These are phyloP conservation scores for Clonostachys byssicola DNA, from an alignment of 2,329 filamentous ascomycete species.

Conservation along the genomic window DNA sequence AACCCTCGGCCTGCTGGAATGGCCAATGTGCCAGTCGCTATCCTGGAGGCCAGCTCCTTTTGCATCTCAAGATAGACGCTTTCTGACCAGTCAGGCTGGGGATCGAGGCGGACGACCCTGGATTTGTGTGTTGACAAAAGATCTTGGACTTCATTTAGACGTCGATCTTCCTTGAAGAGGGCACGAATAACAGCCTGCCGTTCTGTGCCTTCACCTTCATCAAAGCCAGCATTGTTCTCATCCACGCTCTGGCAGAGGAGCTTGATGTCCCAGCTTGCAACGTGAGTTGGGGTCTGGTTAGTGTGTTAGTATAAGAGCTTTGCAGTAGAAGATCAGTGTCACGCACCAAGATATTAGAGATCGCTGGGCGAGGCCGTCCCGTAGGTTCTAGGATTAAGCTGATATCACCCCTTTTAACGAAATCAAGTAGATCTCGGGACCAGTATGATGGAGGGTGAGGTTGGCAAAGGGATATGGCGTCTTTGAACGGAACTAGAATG, in stretches of 20 bases:
- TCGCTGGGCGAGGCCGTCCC: conserved; percentile 18
- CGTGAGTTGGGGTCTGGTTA: conserved; percentile 54
- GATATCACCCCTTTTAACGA: conserved; percentile 81
- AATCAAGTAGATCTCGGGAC: conserved; percentile 64
- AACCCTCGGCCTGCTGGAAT: conserved; percentile 84
- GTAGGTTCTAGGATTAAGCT: conserved; percentile 55
- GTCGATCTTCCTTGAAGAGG: conserved; percentile 87
- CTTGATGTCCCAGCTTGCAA: conserved; percentile 69
- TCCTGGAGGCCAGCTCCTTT: conserved; percentile 81
- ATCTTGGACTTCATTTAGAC: conserved; percentile 79
- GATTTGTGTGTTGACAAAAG: conserved; percentile 83
- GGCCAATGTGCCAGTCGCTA: conserved; percentile 83
- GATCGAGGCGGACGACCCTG: conserved; percentile 72
- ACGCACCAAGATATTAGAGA: conserved; percentile 37
- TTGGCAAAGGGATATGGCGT: conserved; percentile 82
- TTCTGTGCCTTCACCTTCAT: conserved; percentile 80
- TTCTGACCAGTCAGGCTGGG: conserved; percentile 76
- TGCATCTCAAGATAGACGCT: conserved; percentile 87
- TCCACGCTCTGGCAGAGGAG: conserved; percentile 69
- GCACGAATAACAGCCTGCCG: conserved; percentile 77
- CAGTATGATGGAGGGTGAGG: conserved; percentile 75
- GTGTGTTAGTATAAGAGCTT: conserved; percentile 11
- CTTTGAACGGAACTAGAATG: conserved; percentile 74
- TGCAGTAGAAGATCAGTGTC: background rate
- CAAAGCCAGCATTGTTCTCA: conserved; percentile 55